Conservation (phyloP, 2,329 filamentous ascomycete genomes). For the Colletotrichum magnum region DNA sequence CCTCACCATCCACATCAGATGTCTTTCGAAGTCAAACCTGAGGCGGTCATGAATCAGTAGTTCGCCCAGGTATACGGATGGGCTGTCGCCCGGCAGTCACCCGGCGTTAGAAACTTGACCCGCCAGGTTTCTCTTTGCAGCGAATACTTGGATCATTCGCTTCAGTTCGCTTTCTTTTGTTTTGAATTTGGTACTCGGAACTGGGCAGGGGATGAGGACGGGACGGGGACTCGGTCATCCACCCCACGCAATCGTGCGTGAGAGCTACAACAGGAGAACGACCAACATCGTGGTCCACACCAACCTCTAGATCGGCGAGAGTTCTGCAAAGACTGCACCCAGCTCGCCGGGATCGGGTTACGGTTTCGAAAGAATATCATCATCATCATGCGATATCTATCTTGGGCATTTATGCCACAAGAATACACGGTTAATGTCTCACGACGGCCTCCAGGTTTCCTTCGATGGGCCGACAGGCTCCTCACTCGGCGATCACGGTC, state of each 20-base stretch:
- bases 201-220: neutral
- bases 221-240: neutral
- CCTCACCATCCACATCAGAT: slow-evolving; percentile 39
- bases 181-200: slow-evolving; percentile 19
- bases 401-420: slow-evolving; percentile 9
- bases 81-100: neutral
- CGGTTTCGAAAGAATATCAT: slow-evolving; percentile 16
- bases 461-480: slow-evolving; percentile 8
- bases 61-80: neutral
- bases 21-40: slow-evolving; percentile 48
- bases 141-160: neutral
- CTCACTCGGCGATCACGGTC: neutral
- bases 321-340: slow-evolving; percentile 38
- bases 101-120: slow-evolving; percentile 4
- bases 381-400: slow-evolving; percentile 27
- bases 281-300: slow-evolving; percentile 29
- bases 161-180: slow-evolving; percentile 28
- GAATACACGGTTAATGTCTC: slow-evolving; percentile 38
- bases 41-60: slow-evolving; percentile 51
- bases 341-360: slow-evolving; percentile 31
- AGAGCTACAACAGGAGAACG: slow-evolving; percentile 25
- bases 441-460: slow-evolving; percentile 28
- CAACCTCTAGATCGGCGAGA: slow-evolving; percentile 34
- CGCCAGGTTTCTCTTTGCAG: neutral
- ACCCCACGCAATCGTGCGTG: slow-evolving; percentile 3